Base-by-base conservation (phyloP, 2,329 filamentous ascomycete species). In the Clonostachys solani region DNA sequence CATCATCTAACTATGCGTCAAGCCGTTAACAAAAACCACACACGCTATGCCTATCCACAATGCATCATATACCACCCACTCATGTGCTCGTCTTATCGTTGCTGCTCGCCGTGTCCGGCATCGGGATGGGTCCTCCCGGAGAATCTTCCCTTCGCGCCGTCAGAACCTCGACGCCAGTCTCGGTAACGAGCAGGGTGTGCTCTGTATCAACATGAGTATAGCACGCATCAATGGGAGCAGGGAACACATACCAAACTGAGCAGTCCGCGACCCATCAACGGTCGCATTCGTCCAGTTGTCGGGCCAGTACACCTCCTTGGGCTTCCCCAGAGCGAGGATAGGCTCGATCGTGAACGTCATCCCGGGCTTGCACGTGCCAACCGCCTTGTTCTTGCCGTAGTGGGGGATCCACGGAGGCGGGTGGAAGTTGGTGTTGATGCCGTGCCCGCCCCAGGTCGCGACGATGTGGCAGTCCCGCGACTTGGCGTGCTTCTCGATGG, bases 261-360 rank as follows among this genome's bases (percentile, higher is more conserved):
- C 94, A 15, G 92, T 96, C 62, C 82, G 77, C 67, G 86, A 88
- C 44, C 94, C 94, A 64, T 99, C 94, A 47, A 84, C 80, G 0
- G 94, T 99, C 6, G 89, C 88, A 66, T 91, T 96, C 1, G 94
- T 99, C 94, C 94, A 99, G 72, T 97, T 90, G 64, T 99, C 94
- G 1, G 94, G 94, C 94, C 94, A 99, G 1, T 91, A 97, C 64
- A 94, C 87, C 62, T 99, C 94, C 53, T 83, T 83, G 67, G 95
- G 88, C 50, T 89, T 92, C 48, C 94, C 94, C 46, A 96, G 68
- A 40, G 90, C 90, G 62, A 99, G 92, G 94, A 99, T 99, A 15
- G 94, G 94, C 72, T 99, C 94, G 51, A 99, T 99, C 1, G 94
- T 97, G 61, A 99, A 99, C 54, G 91, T 96, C 91, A 96, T 96